Percentiles rank a stretch among this genome's conserved stretches.
Conservation (phyloP, 192 early-diverging fungal species). For the Coemansia sp. region DNA sequence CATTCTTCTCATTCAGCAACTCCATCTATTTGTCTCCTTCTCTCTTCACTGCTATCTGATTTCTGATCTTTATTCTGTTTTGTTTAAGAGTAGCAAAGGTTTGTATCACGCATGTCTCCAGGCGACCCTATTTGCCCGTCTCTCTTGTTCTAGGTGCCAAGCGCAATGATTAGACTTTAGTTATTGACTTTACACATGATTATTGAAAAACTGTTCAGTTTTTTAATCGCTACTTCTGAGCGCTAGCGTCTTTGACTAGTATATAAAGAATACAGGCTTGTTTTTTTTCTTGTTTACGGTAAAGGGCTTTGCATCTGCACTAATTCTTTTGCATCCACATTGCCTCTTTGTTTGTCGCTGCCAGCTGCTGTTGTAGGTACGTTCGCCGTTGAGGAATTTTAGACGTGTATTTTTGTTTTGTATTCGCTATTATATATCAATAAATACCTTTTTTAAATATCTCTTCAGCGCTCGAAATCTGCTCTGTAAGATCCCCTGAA, state of each 20-base stretch:
- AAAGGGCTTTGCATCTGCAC: neutral
- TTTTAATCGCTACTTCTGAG: slow-evolving; percentile 12
- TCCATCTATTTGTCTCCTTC: neutral
- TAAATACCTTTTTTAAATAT: slow-evolving; percentile 1
- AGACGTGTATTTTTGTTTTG: too few relatives aligned
- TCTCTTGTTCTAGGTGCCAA: neutral
- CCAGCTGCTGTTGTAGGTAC: too few relatives aligned
- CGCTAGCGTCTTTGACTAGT: too few relatives aligned
- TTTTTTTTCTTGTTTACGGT: neutral
- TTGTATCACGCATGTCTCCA: too few relatives aligned
- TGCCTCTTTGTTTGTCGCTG: too few relatives aligned
- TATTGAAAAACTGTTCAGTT: slow-evolving; percentile 1
- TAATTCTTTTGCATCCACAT: neutral
- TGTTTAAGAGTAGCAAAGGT: neutral
- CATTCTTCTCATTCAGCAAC: too few relatives aligned
- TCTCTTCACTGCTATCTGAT: neutral
- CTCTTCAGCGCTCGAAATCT: too few relatives aligned
- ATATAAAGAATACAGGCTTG: neutral
- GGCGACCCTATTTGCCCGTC: neutral
- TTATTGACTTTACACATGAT: slow-evolving; percentile 20
- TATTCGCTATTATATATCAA: neutral
- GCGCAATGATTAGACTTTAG: slow-evolving; percentile 5
- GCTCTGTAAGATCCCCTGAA: too few relatives aligned
- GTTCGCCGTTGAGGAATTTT: neutral
- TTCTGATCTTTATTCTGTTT: neutral